phyloP scores from a whole-genome alignment of 2,329 filamentous ascomycete genomes.

The Cadophora sp. region DNA sequence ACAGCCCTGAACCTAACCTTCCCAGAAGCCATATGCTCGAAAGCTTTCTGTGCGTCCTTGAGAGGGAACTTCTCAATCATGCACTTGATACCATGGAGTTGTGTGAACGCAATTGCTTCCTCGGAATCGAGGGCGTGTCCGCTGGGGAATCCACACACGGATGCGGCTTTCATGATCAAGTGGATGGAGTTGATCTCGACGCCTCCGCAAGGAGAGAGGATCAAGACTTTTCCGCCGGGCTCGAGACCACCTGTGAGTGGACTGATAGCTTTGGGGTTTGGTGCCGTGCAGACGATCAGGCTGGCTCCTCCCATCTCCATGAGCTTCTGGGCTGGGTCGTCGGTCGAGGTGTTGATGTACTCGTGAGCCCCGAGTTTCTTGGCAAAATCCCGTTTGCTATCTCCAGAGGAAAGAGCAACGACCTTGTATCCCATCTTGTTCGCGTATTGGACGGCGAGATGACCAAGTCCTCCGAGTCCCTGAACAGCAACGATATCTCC shows the following conservation, averaged over 20 bases:
- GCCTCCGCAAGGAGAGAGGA: slow-evolving; percentile 59
- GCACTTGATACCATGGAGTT: slow-evolving; percentile 66
- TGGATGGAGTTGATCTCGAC: slow-evolving; percentile 53
- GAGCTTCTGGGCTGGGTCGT: slow-evolving; percentile 57
- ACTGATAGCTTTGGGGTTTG: slow-evolving; percentile 61
- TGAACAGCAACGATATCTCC: slow-evolving; percentile 65
- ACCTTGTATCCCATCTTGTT: slow-evolving; percentile 78
- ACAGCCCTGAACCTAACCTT: slow-evolving; percentile 42
- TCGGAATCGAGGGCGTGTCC: slow-evolving; percentile 69
- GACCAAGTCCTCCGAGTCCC: slow-evolving; percentile 78
- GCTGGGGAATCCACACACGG: slow-evolving; percentile 68
- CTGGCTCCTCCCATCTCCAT: slow-evolving; percentile 66
- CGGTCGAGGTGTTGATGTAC: slow-evolving; percentile 62
- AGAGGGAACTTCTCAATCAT: slow-evolving; percentile 71
- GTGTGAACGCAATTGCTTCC: slow-evolving; percentile 71
- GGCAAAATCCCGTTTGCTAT: slow-evolving; percentile 73
- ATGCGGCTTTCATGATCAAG: slow-evolving; percentile 59
- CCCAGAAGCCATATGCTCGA: slow-evolving; percentile 42
- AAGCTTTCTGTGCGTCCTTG: slow-evolving; percentile 48
- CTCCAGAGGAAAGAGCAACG: slow-evolving; percentile 70
- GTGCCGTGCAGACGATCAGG: slow-evolving; percentile 68
- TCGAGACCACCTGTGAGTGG: slow-evolving; percentile 61
- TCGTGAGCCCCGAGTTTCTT: slow-evolving; percentile 64
- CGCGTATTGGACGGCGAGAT: slow-evolving; percentile 77
- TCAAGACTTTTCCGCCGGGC: slow-evolving; percentile 62